A percentile compares a stretch with the other conserved stretches of the same genome.
Evolutionary conservation across 108 stramenopile genomes (phyloP).

Genomic region (Chaetoceros tenuissimus): DNA sequence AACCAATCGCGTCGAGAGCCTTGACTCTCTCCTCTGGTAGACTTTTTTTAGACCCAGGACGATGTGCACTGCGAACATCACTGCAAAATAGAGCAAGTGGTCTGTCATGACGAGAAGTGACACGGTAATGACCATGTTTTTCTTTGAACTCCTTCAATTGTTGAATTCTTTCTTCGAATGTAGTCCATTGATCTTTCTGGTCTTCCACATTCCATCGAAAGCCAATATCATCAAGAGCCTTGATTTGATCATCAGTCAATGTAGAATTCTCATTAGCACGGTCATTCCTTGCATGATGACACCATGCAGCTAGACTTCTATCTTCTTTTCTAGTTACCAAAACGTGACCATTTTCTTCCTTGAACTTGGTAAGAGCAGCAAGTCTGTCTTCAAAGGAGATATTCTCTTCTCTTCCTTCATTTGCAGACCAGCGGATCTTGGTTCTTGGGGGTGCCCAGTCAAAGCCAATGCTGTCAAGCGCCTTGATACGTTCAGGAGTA

Average conservation of each 20-base stretch:
- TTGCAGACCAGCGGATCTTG: background rate
- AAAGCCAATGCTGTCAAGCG: conserved; percentile 23
- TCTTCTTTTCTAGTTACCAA: conserved; percentile 34
- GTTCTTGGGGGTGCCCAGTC: conserved; percentile 10
- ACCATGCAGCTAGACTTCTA: conserved; percentile 22
- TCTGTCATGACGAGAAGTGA: background rate
- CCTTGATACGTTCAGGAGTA: conserved; percentile 13
- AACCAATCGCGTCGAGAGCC: conserved; percentile 5
- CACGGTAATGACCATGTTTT: conserved; percentile 12
- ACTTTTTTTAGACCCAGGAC: background rate
- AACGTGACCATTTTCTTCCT: conserved; percentile 21
- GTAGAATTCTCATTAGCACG: conserved; percentile 26
- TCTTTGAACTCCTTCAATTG: conserved; percentile 12
- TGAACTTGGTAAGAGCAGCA: conserved; percentile 13
- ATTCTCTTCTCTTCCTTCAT: conserved; percentile 11
- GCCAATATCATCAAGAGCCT: conserved; percentile 25
- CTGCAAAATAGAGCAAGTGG: background rate
- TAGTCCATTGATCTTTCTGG: background rate
- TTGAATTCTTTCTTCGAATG: background rate
- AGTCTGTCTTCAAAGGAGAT: conserved; percentile 21
- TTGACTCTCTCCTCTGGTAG: background rate
- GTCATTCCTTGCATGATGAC: conserved; percentile 25
- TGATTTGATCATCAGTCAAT: conserved; percentile 25
- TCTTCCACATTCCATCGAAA: background rate
- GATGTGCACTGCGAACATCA: background rate